Percentiles rank a stretch among this genome's conserved stretches.
phyloP scores from a whole-genome alignment of 148 eudicot species.

The Rheum nobile region DNA sequence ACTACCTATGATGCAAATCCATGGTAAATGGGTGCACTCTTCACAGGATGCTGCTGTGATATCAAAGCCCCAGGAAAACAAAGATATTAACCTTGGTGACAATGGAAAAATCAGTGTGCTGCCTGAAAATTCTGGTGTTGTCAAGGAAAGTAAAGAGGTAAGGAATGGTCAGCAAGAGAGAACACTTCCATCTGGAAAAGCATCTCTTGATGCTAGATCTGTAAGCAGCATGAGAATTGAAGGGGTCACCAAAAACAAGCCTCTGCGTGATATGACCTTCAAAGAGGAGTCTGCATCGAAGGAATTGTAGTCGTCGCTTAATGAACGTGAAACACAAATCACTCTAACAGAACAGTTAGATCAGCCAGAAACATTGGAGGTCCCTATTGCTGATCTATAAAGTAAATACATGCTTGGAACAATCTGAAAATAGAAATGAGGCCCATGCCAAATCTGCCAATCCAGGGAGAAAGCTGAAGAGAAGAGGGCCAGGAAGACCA shows the following conservation, averaged over 20 bases:
- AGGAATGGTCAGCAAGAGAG: conserved; percentile 14
- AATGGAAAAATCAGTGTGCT: conserved; percentile 12
- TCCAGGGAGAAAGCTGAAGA: background rate
- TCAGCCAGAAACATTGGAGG: background rate
- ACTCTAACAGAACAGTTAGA: background rate
- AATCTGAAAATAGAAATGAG: background rate
- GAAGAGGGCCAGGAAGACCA: conserved; percentile 22
- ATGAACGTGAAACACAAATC: background rate
- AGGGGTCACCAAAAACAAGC: background rate
- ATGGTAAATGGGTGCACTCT: conserved; percentile 22
- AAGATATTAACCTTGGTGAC: conserved; percentile 8
- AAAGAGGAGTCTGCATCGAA: background rate
- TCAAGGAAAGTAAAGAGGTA: conserved; percentile 3
- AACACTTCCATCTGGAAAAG: conserved; percentile 17
- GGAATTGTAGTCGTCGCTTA: background rate
- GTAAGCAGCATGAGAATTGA: conserved; percentile 10
- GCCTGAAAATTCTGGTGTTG: conserved; percentile 10
- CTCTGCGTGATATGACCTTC: background rate
- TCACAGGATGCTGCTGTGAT: conserved; percentile 27
- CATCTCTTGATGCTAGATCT: conserved; percentile 6
- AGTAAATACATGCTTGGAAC: background rate
- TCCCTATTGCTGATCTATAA: background rate
- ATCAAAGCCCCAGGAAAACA: conserved; percentile 13
- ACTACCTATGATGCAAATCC: conserved; percentile 28
- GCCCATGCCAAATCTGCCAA: background rate